A percentile compares a stretch with the other conserved stretches of the same genome.
Conservation (phyloP, 306 rosid genomes). For the Quercus glauca region DNA sequence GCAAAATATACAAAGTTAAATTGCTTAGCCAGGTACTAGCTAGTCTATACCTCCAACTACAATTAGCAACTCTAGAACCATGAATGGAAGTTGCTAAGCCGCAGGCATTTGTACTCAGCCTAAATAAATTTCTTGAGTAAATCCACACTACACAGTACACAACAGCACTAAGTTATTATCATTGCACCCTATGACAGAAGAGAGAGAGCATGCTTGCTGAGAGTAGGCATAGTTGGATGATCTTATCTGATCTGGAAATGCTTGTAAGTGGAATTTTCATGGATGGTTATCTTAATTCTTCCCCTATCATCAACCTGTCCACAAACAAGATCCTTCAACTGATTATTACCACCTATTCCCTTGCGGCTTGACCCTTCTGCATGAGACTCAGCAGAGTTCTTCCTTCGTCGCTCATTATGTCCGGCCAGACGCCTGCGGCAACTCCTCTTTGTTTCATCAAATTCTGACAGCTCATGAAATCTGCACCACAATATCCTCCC, state of each 20-base stretch:
- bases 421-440: conserved; percentile 75
- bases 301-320: conserved; percentile 39
- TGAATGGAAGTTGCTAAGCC: neutral
- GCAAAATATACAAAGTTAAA: neutral
- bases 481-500: conserved; percentile 25
- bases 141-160: neutral
- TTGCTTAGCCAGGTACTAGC: neutral
- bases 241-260: conserved; percentile 53
- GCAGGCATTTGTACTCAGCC: neutral
- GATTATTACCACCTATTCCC: conserved; percentile 24
- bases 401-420: conserved; percentile 65
- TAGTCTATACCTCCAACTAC: neutral
- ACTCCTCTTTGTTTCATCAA: conserved; percentile 66
- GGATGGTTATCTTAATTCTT: conserved; percentile 48
- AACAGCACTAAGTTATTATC: neutral
- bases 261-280: conserved; percentile 39
- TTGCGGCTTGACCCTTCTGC: conserved; percentile 53
- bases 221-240: neutral
- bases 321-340: conserved; percentile 42
- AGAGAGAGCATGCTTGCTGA: conserved; percentile 56
- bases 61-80: neutral
- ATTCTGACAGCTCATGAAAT: conserved; percentile 63
- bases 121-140: neutral
- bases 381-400: conserved; percentile 46
- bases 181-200: conserved; percentile 58